A percentile compares a stretch with the other conserved stretches of the same genome.
Evolutionary conservation across 208 protist genomes (phyloP).

Genomic region (Balamuthia mandrillaris): DNA sequence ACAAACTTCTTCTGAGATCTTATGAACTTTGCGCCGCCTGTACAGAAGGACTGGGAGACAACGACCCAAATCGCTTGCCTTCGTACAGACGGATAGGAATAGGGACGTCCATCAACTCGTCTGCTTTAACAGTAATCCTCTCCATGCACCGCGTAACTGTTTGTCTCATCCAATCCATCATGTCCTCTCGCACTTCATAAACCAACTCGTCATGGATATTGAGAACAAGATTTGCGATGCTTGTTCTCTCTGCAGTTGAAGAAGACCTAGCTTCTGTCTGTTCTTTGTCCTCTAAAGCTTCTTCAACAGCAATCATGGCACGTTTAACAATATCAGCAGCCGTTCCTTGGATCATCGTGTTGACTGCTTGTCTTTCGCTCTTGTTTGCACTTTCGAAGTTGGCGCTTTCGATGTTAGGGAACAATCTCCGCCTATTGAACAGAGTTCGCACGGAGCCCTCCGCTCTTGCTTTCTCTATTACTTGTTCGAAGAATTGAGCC

Average conservation of each 20-base stretch:
- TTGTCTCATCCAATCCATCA: not conserved
- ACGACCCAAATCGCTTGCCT: not conserved
- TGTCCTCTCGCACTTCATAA: constrained; percentile 1
- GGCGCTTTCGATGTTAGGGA: not conserved
- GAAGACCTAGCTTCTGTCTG: no score
- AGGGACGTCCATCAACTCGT: not conserved
- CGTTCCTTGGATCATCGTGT: constrained; percentile 26
- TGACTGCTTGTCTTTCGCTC: no score
- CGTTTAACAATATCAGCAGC: constrained; percentile 25
- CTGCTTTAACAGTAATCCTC: no score
- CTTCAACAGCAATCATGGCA: constrained; percentile 8
- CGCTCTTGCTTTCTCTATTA: not conserved
- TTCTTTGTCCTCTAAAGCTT: no score
- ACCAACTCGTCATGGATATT: constrained; percentile 32
- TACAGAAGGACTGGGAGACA: no score
- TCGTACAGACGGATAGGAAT: not conserved
- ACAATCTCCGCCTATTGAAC: not conserved
- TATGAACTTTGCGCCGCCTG: no score
- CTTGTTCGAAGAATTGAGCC: not conserved
- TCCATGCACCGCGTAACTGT: not conserved
- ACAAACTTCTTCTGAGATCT: no score
- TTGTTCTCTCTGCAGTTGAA: not conserved
- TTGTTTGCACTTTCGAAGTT: not conserved
- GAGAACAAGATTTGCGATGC: not conserved
- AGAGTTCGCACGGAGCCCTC: constrained; percentile 3